Evolutionary conservation across 805 yeast species (phyloP).

Genomic region (Candida vaughaniae): DNA sequence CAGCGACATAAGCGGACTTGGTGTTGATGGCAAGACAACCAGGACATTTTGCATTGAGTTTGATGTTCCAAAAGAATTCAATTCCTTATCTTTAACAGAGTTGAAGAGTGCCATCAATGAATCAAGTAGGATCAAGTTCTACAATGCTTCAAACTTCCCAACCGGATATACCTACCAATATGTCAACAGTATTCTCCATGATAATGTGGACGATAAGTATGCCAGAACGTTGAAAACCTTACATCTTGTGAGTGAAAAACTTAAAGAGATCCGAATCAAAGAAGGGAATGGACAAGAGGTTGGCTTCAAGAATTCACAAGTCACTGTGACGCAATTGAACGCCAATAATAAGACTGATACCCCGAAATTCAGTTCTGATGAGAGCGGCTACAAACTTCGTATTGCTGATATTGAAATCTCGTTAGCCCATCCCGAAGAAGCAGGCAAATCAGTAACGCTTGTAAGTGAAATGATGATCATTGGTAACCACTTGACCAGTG

Average conservation of each 20-base stretch:
- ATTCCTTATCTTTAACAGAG: constrained; percentile 6
- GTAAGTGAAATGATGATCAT: constrained; percentile 85
- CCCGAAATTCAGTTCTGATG: constrained; percentile 2
- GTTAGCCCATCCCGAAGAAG: constrained; percentile 12
- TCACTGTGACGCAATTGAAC: neutral
- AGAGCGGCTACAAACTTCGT: constrained; percentile 17
- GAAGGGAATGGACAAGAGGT: constrained; percentile 15
- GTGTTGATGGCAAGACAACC: constrained; percentile 33
- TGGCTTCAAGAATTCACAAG: neutral
- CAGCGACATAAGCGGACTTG: constrained; percentile 52
- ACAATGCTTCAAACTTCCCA: constrained; percentile 29
- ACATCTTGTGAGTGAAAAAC: constrained; percentile 23
- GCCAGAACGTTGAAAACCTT: constrained; percentile 27
- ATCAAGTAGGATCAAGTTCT: constrained; percentile 22
- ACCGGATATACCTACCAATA: constrained; percentile 55
- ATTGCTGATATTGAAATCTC: constrained; percentile 14
- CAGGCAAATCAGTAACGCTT: constrained; percentile 53
- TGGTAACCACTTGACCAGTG: constrained; percentile 65
- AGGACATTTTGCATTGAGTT: constrained; percentile 44
- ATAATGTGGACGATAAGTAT: constrained; percentile 21
- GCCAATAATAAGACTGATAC: neutral
- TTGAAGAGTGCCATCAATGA: constrained; percentile 17
- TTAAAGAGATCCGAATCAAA: constrained; percentile 22
- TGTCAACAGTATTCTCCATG: constrained; percentile 45
- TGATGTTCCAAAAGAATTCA: constrained; percentile 15